Conservation (phyloP, 225 moss, liverwort and hornwort genomes). For the Rhytidiadelphus loreus region DNA sequence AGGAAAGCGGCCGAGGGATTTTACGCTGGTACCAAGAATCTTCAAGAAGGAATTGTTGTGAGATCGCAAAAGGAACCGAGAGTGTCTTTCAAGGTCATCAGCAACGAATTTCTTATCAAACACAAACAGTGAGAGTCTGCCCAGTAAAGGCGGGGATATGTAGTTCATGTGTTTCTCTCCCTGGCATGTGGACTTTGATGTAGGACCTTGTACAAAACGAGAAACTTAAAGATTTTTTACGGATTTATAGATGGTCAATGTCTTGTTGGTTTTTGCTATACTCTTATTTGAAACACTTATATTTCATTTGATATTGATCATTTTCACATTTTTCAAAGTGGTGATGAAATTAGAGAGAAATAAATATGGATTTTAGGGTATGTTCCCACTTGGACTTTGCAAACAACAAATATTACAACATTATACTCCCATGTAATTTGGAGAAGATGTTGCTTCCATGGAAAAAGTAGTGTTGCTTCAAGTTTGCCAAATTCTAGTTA, state of each 20-base stretch:
- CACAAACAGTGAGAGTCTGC: background rate
- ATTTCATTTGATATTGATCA: background rate
- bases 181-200: background rate
- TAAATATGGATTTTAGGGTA: background rate
- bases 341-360: background rate
- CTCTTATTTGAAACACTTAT: background rate
- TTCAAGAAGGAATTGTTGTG: background rate
- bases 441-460: background rate
- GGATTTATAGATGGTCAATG: background rate
- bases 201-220: background rate
- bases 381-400: background rate
- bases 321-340: background rate
- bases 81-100: background rate
- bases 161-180: background rate
- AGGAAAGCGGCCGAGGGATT: background rate
- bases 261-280: background rate
- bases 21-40: background rate
- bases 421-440: fast-evolving
- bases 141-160: too few species aligned
- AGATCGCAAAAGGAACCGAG: background rate
- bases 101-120: background rate
- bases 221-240: background rate
- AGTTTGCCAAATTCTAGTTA: background rate
- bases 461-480: background rate
- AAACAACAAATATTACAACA: background rate